Conservation (phyloP, 805 yeast species). For the Metschnikowia borealis region DNA sequence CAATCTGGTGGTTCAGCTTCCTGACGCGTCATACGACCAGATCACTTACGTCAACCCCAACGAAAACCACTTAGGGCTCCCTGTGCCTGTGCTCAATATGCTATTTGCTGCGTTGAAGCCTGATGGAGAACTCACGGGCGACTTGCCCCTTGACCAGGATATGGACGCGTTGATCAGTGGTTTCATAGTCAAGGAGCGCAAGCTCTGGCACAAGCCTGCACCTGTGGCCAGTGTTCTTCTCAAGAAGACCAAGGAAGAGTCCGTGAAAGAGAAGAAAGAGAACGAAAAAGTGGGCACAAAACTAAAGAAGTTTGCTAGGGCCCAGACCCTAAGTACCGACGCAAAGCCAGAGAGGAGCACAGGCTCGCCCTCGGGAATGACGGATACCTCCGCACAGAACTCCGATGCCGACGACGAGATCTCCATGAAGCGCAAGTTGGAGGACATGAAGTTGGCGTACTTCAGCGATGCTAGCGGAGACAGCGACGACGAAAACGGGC, state of each 20-base stretch:
- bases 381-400: constrained; percentile 43
- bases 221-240: constrained; percentile 29
- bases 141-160: constrained; percentile 46
- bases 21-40: constrained; percentile 34
- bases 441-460: constrained; percentile 47
- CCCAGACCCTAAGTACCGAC: not conserved
- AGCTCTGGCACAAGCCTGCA: constrained; percentile 54
- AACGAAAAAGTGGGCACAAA: constrained; percentile 4
- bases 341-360: not conserved
- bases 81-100: constrained; percentile 38
- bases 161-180: constrained; percentile 68
- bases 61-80: constrained; percentile 42
- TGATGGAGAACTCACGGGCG: constrained; percentile 51
- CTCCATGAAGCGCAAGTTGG: constrained; percentile 41
- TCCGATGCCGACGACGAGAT: constrained; percentile 38
- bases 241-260: constrained; percentile 21
- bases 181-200: constrained; percentile 43
- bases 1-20: constrained; percentile 39
- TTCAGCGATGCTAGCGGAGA: constrained; percentile 51
- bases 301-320: constrained; percentile 16
- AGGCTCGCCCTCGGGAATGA: constrained; percentile 27
- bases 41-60: constrained; percentile 58
- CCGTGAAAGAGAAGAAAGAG: not conserved
- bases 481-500: constrained; percentile 54
- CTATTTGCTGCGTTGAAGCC: constrained; percentile 37